These are phyloP conservation scores for Nitzschia putrida DNA, from an alignment of 108 stramenopile species.

Conservation along the genomic window DNA sequence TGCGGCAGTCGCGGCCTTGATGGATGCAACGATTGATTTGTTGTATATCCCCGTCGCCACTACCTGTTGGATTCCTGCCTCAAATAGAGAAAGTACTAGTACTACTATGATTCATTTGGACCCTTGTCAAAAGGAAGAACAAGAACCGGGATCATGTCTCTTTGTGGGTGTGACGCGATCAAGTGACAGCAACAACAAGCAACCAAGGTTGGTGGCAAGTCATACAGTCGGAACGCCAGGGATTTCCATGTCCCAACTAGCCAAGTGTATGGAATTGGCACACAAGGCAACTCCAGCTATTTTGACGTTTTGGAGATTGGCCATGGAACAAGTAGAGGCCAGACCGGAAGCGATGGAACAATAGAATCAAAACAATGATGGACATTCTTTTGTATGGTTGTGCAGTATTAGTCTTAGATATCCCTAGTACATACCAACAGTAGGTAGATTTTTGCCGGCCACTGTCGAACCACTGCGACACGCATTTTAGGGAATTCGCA, in stretches of 20 bases:
- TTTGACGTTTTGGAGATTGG: slow-evolving; percentile 78
- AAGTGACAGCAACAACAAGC: slow-evolving; percentile 3
- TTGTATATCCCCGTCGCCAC: slow-evolving; percentile 73
- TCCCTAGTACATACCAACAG: too few species aligned
- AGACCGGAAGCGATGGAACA: slow-evolving; percentile 36
- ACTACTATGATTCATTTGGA: slow-evolving; percentile 43
- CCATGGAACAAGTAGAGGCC: slow-evolving; percentile 70
- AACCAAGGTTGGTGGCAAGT: slow-evolving; percentile 28
- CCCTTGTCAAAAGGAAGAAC: slow-evolving; percentile 46
- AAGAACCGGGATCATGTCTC: slow-evolving; percentile 39
- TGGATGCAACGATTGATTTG: slow-evolving; percentile 87
- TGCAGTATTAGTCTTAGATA: too few species aligned
- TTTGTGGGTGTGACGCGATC: slow-evolving; percentile 49
- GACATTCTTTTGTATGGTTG: too few species aligned
- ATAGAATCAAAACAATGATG: too few species aligned
- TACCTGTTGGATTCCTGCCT: slow-evolving; percentile 56
- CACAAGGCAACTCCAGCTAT: slow-evolving; percentile 63
- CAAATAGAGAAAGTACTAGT: neutral
- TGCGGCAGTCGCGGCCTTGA: slow-evolving; percentile 77
- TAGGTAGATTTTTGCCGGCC: too few species aligned
- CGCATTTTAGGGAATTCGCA: too few species aligned
- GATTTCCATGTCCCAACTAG: slow-evolving; percentile 26
- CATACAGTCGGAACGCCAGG: slow-evolving; percentile 37
- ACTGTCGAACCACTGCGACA: too few species aligned
- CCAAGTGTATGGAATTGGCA: slow-evolving; percentile 48